Evolutionary conservation across 176 grass and related monocot species (phyloP).

Genomic region (Bonia amplexicaulis): DNA sequence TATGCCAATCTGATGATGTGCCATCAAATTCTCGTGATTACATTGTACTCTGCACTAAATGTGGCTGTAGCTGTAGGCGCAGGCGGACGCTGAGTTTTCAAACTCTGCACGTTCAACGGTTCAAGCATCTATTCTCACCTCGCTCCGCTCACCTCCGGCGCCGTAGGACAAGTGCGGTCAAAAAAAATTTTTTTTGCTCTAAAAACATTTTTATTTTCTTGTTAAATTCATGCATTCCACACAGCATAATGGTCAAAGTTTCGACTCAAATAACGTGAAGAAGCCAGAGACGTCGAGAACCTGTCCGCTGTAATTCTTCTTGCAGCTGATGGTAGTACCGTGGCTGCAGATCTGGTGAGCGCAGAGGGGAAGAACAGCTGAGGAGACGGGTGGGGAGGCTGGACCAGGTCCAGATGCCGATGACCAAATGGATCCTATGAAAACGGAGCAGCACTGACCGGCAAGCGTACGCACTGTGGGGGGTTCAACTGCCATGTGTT

Average conservation of each 20-base stretch:
- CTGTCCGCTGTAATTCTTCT: not conserved
- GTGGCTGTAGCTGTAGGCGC: not conserved
- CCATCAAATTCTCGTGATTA: constrained; percentile 20
- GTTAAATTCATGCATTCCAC: too few relatives aligned
- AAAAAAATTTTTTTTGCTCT: too few relatives aligned
- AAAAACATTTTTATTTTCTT: too few relatives aligned
- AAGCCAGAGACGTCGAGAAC: not conserved
- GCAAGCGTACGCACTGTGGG: not conserved
- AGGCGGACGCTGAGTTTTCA: too few relatives aligned
- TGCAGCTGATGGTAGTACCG: not conserved
- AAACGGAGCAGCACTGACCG: not conserved
- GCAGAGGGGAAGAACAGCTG: not conserved
- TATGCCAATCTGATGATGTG: not conserved
- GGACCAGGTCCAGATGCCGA: not conserved
- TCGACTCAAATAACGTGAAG: not conserved
- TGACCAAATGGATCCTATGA: not conserved
- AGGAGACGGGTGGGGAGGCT: not conserved
- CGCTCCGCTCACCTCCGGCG: rapidly evolving
- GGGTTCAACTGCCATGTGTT: not conserved
- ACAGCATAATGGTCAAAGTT: not conserved
- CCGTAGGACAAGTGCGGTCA: too few relatives aligned
- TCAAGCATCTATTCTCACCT: too few relatives aligned
- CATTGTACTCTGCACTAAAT: constrained; percentile 11
- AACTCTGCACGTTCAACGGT: too few relatives aligned
- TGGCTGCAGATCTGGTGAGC: not conserved